Evolutionary conservation across 2,329 filamentous ascomycete species (phyloP).

Genomic region (Domatiomyces catenatus): DNA sequence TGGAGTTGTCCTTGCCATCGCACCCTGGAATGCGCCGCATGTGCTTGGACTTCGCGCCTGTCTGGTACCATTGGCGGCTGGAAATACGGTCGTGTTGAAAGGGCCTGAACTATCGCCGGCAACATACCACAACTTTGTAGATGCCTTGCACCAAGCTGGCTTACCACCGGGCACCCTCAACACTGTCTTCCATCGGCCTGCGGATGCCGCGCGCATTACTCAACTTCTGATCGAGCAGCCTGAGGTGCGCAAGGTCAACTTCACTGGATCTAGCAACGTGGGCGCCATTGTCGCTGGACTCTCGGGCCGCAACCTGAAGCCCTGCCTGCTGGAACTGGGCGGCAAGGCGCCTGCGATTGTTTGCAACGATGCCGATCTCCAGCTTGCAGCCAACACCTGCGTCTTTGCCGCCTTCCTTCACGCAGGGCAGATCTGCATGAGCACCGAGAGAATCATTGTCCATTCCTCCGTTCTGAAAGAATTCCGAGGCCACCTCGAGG

Average conservation of each 20-base stretch:
- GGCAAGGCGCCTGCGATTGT: constrained; percentile 70
- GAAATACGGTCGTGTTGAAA: constrained; percentile 64
- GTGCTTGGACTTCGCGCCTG: constrained; percentile 36
- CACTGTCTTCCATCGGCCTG: constrained; percentile 44
- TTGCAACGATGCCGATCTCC: constrained; percentile 61
- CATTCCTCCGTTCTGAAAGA: constrained; percentile 27
- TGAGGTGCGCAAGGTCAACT: constrained; percentile 56
- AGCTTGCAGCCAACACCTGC: constrained; percentile 42
- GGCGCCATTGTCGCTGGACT: constrained; percentile 55
- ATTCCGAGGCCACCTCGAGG: neutral
- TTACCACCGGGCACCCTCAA: constrained; percentile 62
- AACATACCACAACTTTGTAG: constrained; percentile 46
- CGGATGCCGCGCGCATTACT: constrained; percentile 52
- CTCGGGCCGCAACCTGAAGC: constrained; percentile 62
- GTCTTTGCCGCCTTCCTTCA: constrained; percentile 6
- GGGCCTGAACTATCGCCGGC: constrained; percentile 53
- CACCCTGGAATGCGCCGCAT: constrained; percentile 55
- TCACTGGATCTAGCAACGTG: constrained; percentile 59
- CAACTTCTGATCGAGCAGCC: constrained; percentile 50
- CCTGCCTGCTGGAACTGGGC: constrained; percentile 63
- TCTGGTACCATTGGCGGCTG: constrained; percentile 47
- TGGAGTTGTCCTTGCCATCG: constrained; percentile 64
- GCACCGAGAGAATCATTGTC: constrained; percentile 62
- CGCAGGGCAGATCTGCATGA: constrained; percentile 69
- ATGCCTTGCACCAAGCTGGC: constrained; percentile 56